Conservation (phyloP, 176 grass and related monocot species). For the Melocanna baccifera region DNA sequence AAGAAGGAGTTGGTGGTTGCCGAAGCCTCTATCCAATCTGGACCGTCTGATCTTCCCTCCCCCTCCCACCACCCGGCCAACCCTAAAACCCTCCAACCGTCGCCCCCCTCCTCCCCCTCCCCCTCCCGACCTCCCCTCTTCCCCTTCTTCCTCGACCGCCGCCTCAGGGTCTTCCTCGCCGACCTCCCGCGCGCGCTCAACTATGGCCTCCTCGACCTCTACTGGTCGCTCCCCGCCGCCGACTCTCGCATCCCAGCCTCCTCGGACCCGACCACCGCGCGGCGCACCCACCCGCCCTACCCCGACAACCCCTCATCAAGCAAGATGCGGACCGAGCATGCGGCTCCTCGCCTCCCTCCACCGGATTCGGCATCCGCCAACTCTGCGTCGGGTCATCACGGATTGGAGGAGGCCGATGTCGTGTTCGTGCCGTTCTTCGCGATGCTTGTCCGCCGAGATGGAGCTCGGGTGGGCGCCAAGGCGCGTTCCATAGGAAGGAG, state of each 20-base stretch:
- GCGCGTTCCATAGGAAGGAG: conserved; percentile 60
- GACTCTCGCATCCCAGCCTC: conserved; percentile 77
- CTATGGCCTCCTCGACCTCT: conserved; percentile 77
- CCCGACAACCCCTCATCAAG: conserved; percentile 63
- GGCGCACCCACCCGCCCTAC: conserved; percentile 41
- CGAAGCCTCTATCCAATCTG: too few relatives aligned
- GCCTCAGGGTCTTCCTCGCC: too few relatives aligned
- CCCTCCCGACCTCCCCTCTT: too few relatives aligned
- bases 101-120: too few relatives aligned
- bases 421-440: too few relatives aligned
- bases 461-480: conserved; percentile 87
- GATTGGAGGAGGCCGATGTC: too few relatives aligned
- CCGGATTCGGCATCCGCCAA: background rate
- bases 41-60: too few relatives aligned
- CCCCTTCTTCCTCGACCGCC: too few relatives aligned
- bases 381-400: conserved; percentile 51
- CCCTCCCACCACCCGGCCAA: too few relatives aligned
- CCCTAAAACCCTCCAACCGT: too few relatives aligned
- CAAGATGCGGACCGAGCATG: conserved; percentile 97
- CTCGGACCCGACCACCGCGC: conserved; percentile 41
- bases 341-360: conserved; percentile 68
- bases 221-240: conserved; percentile 61
- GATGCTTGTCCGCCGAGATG: conserved; percentile 77
- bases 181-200: too few relatives aligned
- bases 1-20: too few relatives aligned